phyloP scores from a whole-genome alignment of 306 rosid genomes.

The Glycyrrhiza uralensis region DNA sequence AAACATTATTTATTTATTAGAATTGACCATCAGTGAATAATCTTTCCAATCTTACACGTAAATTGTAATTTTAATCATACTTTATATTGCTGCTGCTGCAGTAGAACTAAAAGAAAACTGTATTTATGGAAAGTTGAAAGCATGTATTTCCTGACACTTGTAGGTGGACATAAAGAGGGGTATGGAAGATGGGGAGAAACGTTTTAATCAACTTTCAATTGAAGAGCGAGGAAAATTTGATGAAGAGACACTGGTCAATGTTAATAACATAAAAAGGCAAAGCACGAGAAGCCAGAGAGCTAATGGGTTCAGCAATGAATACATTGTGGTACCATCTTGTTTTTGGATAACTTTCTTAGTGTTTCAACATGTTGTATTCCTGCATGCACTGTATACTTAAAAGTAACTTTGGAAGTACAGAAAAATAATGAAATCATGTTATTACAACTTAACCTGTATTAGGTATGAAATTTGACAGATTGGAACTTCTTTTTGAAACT shows the following conservation, averaged over 20 bases:
- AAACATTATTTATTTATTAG: not conserved
- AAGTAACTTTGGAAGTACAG: not conserved
- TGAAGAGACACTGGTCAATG: slow-evolving; percentile 94
- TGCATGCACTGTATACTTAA: not conserved
- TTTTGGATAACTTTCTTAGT: not conserved
- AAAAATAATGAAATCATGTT: not conserved
- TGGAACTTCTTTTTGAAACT: not conserved
- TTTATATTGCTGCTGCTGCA: not conserved
- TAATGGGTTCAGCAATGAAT: slow-evolving; percentile 90
- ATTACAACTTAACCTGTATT: not conserved
- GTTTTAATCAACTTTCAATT: slow-evolving; percentile 91
- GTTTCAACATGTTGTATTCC: slow-evolving; percentile 1
- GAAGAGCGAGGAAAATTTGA: slow-evolving; percentile 99
- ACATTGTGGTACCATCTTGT: slow-evolving; percentile 75
- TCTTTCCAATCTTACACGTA: not conserved
- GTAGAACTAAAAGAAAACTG: slow-evolving; percentile 6
- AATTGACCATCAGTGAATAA: not conserved
- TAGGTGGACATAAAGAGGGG: slow-evolving; percentile 81
- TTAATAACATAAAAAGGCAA: slow-evolving; percentile 77
- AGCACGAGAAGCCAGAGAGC: slow-evolving; percentile 71
- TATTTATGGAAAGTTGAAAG: slow-evolving; percentile 4
- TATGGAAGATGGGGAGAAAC: slow-evolving; percentile 87
- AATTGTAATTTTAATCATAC: not conserved
- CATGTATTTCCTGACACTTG: slow-evolving; percentile 27
- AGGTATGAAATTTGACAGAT: not conserved